Conservation (phyloP, 345 rosid species). For the Linum trigynum region DNA sequence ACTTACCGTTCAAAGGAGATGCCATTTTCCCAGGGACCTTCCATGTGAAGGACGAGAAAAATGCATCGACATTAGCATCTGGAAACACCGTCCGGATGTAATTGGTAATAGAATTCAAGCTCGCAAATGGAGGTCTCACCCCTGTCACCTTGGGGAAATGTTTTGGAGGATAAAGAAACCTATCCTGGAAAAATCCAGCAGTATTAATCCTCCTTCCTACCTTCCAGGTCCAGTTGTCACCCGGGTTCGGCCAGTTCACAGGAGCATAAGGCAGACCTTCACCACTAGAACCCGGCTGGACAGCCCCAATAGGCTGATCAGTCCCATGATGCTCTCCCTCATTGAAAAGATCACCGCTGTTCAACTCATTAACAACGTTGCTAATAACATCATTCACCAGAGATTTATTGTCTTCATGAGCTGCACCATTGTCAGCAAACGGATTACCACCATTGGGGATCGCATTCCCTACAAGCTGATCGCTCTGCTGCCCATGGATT, state of each 20-base stretch:
- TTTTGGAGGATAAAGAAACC: constrained; percentile 26
- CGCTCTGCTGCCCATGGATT: constrained; percentile 12
- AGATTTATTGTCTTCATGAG: constrained; percentile 1
- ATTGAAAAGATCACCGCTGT: background rate
- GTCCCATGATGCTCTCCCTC: background rate
- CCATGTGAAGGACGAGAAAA: constrained; percentile 24
- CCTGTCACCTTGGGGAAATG: constrained; percentile 1
- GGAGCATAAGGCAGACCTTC: constrained; percentile 68
- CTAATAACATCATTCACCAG: background rate
- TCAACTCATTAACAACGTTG: background rate
- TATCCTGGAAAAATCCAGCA: constrained; percentile 38
- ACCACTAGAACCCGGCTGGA: constrained; percentile 40
- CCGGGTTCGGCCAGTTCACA: constrained; percentile 50
- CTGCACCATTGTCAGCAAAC: constrained; percentile 5
- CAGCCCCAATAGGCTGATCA: constrained; percentile 2
- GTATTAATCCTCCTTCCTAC: constrained; percentile 42
- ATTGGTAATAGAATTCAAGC: constrained; percentile 13
- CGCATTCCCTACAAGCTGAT: constrained; percentile 28
- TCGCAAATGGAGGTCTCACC: constrained; percentile 9
- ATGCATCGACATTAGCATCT: constrained; percentile 15
- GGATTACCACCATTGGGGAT: constrained; percentile 19
- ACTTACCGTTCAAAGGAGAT: constrained; percentile 14
- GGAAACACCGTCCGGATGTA: constrained; percentile 15
- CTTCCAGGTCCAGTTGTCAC: constrained; percentile 61
- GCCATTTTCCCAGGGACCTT: constrained; percentile 14